A percentile compares a stretch with the other conserved stretches of the same genome.
phyloP scores from a whole-genome alignment of 108 stramenopile genomes.

The Nannochloropsis oceanica region DNA sequence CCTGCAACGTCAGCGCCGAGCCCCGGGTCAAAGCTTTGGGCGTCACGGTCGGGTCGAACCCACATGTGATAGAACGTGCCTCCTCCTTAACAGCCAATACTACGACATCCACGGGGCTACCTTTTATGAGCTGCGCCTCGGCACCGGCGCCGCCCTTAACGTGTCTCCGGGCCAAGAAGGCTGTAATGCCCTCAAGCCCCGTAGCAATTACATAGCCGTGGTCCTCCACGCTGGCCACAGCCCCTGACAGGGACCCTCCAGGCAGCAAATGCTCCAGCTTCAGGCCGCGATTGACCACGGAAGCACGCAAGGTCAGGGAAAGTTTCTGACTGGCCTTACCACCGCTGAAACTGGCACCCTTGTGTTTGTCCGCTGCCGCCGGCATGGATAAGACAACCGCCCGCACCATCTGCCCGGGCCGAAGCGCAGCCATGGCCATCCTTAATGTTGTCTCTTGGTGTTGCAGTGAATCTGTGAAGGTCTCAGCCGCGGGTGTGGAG shows the following conservation, averaged over 20 bases:
- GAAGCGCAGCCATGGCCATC: no score
- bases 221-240: constrained; percentile 37
- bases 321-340: constrained; percentile 8
- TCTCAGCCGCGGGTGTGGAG: not conserved
- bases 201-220: constrained; percentile 35
- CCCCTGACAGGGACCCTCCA: constrained; percentile 13
- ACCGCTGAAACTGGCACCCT: not conserved
- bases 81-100: constrained; percentile 19
- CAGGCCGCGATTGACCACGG: constrained; percentile 33
- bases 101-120: not conserved
- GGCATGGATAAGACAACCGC: not conserved
- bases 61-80: constrained; percentile 23
- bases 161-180: constrained; percentile 26
- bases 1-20: constrained; percentile 11
- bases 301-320: constrained; percentile 27
- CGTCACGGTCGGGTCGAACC: not conserved
- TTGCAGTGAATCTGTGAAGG: not conserved
- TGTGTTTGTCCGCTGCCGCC: not conserved
- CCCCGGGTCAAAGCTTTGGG: not conserved
- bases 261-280: constrained; percentile 23
- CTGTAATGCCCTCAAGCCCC: constrained; percentile 32
- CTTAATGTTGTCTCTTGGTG: not conserved
- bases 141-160: constrained; percentile 23
- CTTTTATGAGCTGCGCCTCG: constrained; percentile 7
- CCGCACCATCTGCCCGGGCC: not conserved